phyloP scores from a whole-genome alignment of 305 asterid species.

The Fraxinus albicans region DNA sequence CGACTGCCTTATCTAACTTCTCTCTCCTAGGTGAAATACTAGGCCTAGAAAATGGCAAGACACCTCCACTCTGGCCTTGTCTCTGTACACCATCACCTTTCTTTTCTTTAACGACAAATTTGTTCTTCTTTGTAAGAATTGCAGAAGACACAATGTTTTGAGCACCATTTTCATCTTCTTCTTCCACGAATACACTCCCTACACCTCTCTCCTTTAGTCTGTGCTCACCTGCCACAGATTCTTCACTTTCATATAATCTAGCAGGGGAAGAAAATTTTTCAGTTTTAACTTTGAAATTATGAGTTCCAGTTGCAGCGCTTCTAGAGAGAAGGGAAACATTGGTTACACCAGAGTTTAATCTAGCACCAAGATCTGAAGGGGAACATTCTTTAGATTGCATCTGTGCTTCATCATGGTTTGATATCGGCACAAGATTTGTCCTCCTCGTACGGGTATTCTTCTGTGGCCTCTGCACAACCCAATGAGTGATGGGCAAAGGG shows the following conservation, averaged over 20 bases:
- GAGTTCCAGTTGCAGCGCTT: slow-evolving; percentile 51
- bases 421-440: slow-evolving; percentile 82
- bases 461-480: slow-evolving; percentile 97
- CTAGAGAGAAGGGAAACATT: slow-evolving; percentile 57
- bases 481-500: slow-evolving; percentile 89
- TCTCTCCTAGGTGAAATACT: slow-evolving; percentile 77
- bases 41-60: slow-evolving; percentile 68
- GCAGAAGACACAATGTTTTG: slow-evolving; percentile 51
- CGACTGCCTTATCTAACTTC: slow-evolving; percentile 59
- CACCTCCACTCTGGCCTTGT: slow-evolving; percentile 90
- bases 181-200: slow-evolving; percentile 56
- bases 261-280: slow-evolving; percentile 73
- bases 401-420: slow-evolving; percentile 72
- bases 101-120: slow-evolving; percentile 63
- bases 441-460: slow-evolving; percentile 89
- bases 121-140: slow-evolving; percentile 58
- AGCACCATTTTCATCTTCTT: slow-evolving; percentile 49
- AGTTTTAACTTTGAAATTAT: slow-evolving; percentile 50
- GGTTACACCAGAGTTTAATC: slow-evolving; percentile 54
- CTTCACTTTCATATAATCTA: slow-evolving; percentile 85
- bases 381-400: slow-evolving; percentile 75
- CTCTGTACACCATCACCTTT: slow-evolving; percentile 77
- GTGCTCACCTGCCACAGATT: slow-evolving; percentile 77
- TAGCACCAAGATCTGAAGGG: slow-evolving; percentile 74
- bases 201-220: slow-evolving; percentile 60